These are phyloP conservation scores for Arctium minus DNA, from an alignment of 129 eudicot species.

Conservation along the genomic window DNA sequence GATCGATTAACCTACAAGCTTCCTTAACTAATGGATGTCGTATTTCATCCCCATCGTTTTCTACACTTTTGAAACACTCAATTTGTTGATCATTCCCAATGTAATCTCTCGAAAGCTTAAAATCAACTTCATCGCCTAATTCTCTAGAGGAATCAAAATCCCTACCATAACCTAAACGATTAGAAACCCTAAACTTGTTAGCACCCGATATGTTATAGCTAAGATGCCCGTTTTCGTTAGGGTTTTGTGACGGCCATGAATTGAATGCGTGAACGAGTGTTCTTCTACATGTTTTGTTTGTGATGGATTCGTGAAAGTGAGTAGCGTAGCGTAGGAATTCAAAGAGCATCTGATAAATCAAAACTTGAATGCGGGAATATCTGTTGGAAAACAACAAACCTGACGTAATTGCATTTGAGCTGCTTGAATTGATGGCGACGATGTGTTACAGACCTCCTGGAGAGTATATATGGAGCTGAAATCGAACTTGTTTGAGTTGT, in stretches of 20 bases:
- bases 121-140: neutral
- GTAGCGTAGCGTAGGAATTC: neutral
- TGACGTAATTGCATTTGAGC: neutral
- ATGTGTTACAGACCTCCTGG: neutral
- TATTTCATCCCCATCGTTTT: constrained; percentile 45
- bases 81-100: constrained; percentile 16
- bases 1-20: constrained; percentile 55
- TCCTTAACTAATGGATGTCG: constrained; percentile 86
- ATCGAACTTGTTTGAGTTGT: neutral
- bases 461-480: neutral
- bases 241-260: constrained; percentile 23
- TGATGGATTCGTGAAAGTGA: constrained; percentile 1
- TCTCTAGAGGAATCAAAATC: neutral
- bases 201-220: neutral
- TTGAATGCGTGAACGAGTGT: constrained; percentile 2
- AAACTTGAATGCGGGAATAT: neutral
- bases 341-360: neutral
- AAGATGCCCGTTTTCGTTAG: neutral
- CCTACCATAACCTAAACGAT: neutral
- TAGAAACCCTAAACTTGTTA: neutral
- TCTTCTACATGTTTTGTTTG: neutral
- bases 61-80: constrained; percentile 28
- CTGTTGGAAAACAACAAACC: neutral
- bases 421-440: constrained; percentile 1
- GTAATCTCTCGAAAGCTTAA: neutral